Percentiles rank a stretch among this genome's conserved stretches.
Conservation (phyloP, 176 grass and related monocot species). For the Triticum monococcum region DNA sequence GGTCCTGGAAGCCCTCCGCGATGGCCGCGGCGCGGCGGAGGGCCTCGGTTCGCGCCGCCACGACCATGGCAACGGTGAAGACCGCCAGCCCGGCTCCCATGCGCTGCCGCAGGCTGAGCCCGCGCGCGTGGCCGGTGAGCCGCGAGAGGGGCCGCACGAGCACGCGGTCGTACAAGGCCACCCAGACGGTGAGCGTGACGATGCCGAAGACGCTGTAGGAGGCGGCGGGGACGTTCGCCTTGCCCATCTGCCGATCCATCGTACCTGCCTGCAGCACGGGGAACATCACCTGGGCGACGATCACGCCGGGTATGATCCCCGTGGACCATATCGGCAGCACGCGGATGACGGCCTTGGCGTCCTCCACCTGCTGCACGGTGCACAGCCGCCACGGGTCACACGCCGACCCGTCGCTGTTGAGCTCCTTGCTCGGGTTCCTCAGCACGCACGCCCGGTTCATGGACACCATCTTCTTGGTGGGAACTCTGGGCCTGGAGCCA, state of each 20-base stretch:
- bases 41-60: slow-evolving; percentile 38
- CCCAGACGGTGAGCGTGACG: slow-evolving; percentile 64
- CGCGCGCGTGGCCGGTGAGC: slow-evolving; percentile 54
- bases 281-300: slow-evolving; percentile 49
- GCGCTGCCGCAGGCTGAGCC: slow-evolving; percentile 60
- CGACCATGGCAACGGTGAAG: slow-evolving; percentile 38
- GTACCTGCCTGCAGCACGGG: slow-evolving; percentile 54
- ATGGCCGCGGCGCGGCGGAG: slow-evolving; percentile 36
- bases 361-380: slow-evolving; percentile 78
- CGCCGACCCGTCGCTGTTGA: slow-evolving; percentile 18
- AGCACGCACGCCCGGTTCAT: slow-evolving; percentile 70
- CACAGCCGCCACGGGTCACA: slow-evolving; percentile 44
- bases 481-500: slow-evolving; percentile 32
- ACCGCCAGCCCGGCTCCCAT: slow-evolving; percentile 55
- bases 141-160: slow-evolving; percentile 43
- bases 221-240: slow-evolving; percentile 31
- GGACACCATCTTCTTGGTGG: slow-evolving; percentile 37
- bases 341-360: slow-evolving; percentile 52
- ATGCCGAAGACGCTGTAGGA: slow-evolving; percentile 56
- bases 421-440: slow-evolving; percentile 28
- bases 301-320: slow-evolving; percentile 48
- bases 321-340: slow-evolving; percentile 80
- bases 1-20: slow-evolving; percentile 28
- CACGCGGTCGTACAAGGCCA: slow-evolving; percentile 58
- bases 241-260: slow-evolving; percentile 48